These are phyloP conservation scores for Kwoniella europaea DNA, from an alignment of 768 basidiomycete species.

Conservation along the genomic window DNA sequence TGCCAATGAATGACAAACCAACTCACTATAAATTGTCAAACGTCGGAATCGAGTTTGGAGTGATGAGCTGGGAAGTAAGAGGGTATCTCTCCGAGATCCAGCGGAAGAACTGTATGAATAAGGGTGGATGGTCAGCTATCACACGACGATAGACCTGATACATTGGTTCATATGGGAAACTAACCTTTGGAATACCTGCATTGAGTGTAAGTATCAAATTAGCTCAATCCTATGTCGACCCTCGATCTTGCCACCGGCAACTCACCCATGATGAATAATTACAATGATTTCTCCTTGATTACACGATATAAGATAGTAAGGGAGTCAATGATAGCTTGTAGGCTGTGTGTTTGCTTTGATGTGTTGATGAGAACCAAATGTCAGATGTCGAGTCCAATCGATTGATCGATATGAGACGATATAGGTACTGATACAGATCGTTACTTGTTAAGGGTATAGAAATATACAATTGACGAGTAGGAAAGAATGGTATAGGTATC, in stretches of 20 bases:
- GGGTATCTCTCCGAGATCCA: conserved; percentile 99
- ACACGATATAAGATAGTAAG: neutral
- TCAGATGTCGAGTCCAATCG: neutral
- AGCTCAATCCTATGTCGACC: conserved; percentile 3
- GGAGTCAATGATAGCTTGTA: too few relatives aligned
- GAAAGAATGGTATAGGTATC: conserved; percentile 15
- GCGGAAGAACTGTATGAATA: conserved; percentile 78
- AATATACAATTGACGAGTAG: neutral
- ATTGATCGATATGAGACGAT: conserved; percentile 13
- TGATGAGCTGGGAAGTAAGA: conserved; percentile 93
- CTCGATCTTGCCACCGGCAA: conserved; percentile 3
- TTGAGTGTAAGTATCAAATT: conserved; percentile 4
- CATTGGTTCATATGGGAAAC: conserved; percentile 11
- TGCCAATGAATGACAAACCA: conserved; percentile 31
- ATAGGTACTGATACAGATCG: neutral
- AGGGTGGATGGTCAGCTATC: too few relatives aligned
- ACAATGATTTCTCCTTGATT: neutral
- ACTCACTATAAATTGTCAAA: conserved; percentile 67
- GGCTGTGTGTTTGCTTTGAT: neutral
- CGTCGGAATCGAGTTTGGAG: conserved; percentile 98
- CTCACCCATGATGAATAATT: conserved; percentile 34
- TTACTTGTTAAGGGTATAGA: neutral
- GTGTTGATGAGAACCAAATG: neutral
- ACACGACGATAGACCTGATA: too few relatives aligned
- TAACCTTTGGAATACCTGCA: conserved; percentile 64